Evolutionary conservation across 768 basidiomycete species (phyloP), one percentile per base, ranked within the genome.

Genomic region (Trametes maxima): DNA sequence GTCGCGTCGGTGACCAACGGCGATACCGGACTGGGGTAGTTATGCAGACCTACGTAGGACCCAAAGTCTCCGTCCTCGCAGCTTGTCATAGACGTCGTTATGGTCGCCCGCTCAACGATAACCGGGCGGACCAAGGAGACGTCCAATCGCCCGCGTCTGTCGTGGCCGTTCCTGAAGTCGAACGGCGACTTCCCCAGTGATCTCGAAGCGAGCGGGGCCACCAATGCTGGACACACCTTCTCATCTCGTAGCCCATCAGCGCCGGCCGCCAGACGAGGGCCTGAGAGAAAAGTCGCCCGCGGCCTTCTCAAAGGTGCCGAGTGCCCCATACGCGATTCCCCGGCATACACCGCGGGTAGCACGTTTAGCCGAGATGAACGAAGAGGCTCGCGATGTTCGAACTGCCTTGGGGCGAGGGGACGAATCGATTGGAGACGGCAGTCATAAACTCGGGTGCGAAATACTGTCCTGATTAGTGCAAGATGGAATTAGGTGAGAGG

Each of bases 181-280:
- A 43, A 45, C 36, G 48, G 19, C 21, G 17, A 24, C 54, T 56
- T 45, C 54, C 35, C 22, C 1, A 51, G 49, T 21, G 22, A 40
- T 50, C 60, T 62, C 47, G 60, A 62, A 62, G 60, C 54, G 33
- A 37, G 42, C 19, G 36, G 24, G 48, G 11, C 21, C 47, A 42
- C 54, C 49, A 45, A 62, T 51, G 54, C 43, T 56, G 43, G 39
- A 50, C 48, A 43, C 54, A 37, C 48, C 60, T 62, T 62, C 60
- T 52, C 54, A 56, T 40, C 35, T 62, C 49, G 48, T 39, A 44
- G 35, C 43, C 42, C 48, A 45, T 28, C 33, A 51, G 35, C n/a
- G 51, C 39, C 62, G 62, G 56, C 62, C 51, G 56, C 62, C 62
- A 54, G 51, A 37, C 45, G 28, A 42, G 17, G 10, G 56, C 56